Conservation (phyloP, 2,329 filamentous ascomycete genomes). For the Triangularia verruculosa region DNA sequence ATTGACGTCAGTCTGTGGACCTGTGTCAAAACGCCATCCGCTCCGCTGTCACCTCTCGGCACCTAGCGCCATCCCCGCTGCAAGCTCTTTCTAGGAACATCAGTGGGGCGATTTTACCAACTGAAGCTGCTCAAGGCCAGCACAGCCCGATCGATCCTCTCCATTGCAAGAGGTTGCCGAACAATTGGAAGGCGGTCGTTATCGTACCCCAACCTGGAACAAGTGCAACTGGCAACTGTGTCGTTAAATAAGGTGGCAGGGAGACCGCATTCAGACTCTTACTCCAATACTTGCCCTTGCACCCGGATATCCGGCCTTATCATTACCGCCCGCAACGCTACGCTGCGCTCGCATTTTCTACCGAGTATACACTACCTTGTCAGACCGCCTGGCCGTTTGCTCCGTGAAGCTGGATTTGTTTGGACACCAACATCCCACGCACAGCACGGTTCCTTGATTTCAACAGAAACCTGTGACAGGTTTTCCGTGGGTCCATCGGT, state of each 20-base stretch:
- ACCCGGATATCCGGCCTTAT: conserved; percentile 3
- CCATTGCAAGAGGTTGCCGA: background rate
- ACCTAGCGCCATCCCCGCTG: conserved; percentile 8
- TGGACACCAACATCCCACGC: conserved; percentile 27
- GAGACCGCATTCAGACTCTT: background rate
- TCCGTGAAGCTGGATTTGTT: conserved; percentile 9
- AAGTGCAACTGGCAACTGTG: background rate
- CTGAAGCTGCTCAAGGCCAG: background rate
- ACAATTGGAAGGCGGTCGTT: background rate
- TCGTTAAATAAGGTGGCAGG: background rate
- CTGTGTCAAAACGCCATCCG: conserved; percentile 9
- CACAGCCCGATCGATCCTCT: background rate
- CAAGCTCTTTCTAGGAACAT: background rate
- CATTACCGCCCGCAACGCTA: conserved; percentile 8
- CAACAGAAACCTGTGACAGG: conserved; percentile 24
- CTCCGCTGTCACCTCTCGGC: conserved; percentile 7
- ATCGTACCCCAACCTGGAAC: background rate
- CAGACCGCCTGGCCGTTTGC: conserved; percentile 12
- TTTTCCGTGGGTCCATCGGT: conserved; percentile 16
- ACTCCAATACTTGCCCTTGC: background rate
- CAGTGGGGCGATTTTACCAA: conserved; percentile 3
- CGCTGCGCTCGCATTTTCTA: background rate
- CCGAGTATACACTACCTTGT: too few species aligned
- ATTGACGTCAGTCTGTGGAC: conserved; percentile 6
- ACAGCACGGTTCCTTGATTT: conserved; percentile 29